Base-by-base conservation (phyloP, 2,329 filamentous ascomycete genomes). In the Aciculosporium take region DNA sequence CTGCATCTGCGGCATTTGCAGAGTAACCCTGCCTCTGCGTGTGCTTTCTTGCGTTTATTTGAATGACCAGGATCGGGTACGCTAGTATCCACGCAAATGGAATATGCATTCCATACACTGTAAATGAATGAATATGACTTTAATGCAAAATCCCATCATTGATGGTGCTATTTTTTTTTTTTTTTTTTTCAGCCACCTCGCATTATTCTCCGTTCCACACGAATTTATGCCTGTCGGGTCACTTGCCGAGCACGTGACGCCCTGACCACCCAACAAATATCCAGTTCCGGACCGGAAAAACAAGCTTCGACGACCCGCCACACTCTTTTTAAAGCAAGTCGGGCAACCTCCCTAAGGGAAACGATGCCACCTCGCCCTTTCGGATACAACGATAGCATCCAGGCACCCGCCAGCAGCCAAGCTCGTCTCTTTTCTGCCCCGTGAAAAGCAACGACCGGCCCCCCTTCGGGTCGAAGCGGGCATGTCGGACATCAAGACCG, bases 361-460 rank as follows among this genome's bases (percentile, higher is more conserved):
- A 61, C 51, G 53, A 58, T 58, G 50, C 52, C 53, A 51, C 51
- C 50, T 48, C 46, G 49, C 37, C 39, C 37, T 54, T 52, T 60
- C 59, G 59, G 58, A 56, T 62, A 62, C 59, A 62, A 62, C 59
- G 59, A 62, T 62, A 60, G 52, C 52, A 53, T 41, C 43, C 50
- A 24, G 20, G n/a, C 37, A 25, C 30, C n/a, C n/a, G 15, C 7
- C 23, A 24, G n/a, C n/a, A n/a, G n/a, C n/a, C n/a, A n/a, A n/a
- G n/a, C n/a, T n/a, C n/a, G n/a, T n/a, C n/a, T n/a, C n/a, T n/a
- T n/a, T n/a, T n/a, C n/a, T n/a, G n/a, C n/a, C n/a, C n/a, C n/a
- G n/a, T n/a, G n/a, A n/a, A n/a, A n/a, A n/a, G n/a, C n/a, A n/a
- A n/a, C n/a, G n/a, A n/a, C n/a, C n/a, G n/a, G n/a, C n/a, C n/a